Evolutionary conservation across 345 rosid genomes (phyloP), one percentile per base, ranked within the genome.

Genomic region (Abelmoschus esculentus): DNA sequence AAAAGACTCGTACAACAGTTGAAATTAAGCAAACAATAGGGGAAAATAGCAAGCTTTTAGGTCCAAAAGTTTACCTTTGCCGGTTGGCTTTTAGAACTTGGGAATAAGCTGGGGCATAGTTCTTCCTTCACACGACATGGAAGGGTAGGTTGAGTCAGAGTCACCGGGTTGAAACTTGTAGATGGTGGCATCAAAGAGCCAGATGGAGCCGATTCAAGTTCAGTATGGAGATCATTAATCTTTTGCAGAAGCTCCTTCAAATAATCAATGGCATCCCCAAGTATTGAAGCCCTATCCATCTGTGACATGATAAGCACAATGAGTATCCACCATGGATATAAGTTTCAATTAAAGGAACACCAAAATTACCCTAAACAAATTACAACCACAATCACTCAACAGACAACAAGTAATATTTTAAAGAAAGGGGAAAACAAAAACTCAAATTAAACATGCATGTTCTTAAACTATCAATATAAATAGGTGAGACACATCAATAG

Each of bases 211-310:
- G 97, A 85, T 74, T 91, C 98, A 72, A 93, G 83, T 73, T 93
- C 98, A 28, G 84, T 86, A 72, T 93, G 96, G 44, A 93, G 91
- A 77, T 91, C 96, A 77, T 81, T 93, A 77, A 93, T 93, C 84
- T 96, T 89, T 61, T 90, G 98, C 67, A 90, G 82, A 32, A 93
- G 96, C 79, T 93, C 98, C 88, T 90, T 93, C 26, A 93, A 83
- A 77, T 93, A 93, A 75, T 93, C 98, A 75, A 93, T 87, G 46
- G 98, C 92, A 79, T 93, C 98, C 73, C 97, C 98, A 11, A 93
- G 92, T 74, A 93, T 93, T 22, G 98, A 93, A 71, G 98, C 98
- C 79, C 98, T 85, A 76, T 93, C 98, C 98, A 93, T 93, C 97
- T 93, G 85, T 63, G 63, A 61, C 69, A 75, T n/a, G 57, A 77